Conservation (phyloP, 805 yeast genomes). For the Sungouiozyma ichnusensis region DNA sequence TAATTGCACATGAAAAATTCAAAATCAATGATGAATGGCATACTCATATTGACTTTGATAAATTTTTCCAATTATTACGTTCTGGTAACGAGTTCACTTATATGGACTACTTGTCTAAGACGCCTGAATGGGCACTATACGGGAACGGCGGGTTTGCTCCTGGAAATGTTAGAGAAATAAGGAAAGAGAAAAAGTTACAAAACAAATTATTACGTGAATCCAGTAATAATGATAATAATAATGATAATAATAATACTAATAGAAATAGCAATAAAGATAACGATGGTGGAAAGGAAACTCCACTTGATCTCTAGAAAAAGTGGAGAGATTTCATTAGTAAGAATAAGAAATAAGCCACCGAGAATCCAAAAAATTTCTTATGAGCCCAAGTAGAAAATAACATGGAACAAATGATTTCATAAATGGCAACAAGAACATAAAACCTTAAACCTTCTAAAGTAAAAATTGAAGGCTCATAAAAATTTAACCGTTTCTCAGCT, state of each 20-base stretch:
- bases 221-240: not conserved
- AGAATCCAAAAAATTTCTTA: conserved; percentile 13
- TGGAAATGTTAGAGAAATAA: conserved; percentile 56
- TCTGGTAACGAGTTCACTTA: conserved; percentile 60
- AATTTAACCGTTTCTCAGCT: not conserved
- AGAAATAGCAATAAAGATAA: too few relatives aligned
- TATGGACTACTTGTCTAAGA: conserved; percentile 67
- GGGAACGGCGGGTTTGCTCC: conserved; percentile 93
- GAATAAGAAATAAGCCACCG: conserved; percentile 16
- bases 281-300: not conserved
- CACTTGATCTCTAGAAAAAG: conserved; percentile 6
- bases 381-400: conserved; percentile 21
- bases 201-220: conserved; percentile 4
- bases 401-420: conserved; percentile 11
- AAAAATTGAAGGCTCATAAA: conserved; percentile 11
- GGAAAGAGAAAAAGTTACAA: conserved; percentile 40
- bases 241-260: too few relatives aligned
- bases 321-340: conserved; percentile 9
- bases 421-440: conserved; percentile 11
- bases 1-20: conserved; percentile 69
- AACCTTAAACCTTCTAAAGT: conserved; percentile 21
- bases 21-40: conserved; percentile 65
- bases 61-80: conserved; percentile 59
- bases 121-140: conserved; percentile 88
- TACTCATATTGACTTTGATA: conserved; percentile 78